phyloP scores from a whole-genome alignment of 371 early-diverging fungal species.

The Apophysomyces sp. region DNA sequence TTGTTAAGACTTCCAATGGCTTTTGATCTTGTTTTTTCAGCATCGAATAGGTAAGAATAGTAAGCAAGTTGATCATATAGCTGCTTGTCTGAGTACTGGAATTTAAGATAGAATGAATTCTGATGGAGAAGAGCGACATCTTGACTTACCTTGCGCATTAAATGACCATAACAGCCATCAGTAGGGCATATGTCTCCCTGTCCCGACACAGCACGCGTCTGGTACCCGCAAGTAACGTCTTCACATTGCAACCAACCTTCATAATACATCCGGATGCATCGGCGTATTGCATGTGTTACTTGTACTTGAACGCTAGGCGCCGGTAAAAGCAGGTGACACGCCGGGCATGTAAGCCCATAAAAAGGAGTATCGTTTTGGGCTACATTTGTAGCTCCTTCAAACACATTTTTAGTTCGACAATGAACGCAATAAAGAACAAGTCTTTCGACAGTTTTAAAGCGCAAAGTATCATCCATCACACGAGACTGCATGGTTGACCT shows the following conservation, averaged over 20 bases:
- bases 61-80: constrained; percentile 1
- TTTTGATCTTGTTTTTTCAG: constrained; percentile 11
- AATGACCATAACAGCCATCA: not conserved
- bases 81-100: not conserved
- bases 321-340: constrained; percentile 45
- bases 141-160: not conserved
- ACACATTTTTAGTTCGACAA: not conserved
- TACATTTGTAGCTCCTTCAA: not conserved
- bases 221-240: constrained; percentile 49
- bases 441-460: not conserved
- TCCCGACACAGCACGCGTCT: constrained; percentile 33
- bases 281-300: constrained; percentile 54
- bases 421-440: not conserved
- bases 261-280: constrained; percentile 62
- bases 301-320: constrained; percentile 54
- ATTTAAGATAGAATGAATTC: not conserved
- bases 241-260: constrained; percentile 62
- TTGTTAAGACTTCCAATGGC: constrained; percentile 5
- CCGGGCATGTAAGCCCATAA: constrained; percentile 49
- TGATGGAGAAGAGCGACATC: not conserved
- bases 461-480: not conserved
- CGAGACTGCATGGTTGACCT: not conserved
- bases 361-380: not conserved
- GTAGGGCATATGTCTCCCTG: not conserved
- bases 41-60: not conserved